Base-by-base conservation (phyloP, 495 filamentous ascomycete species). In the Talaromyces proteolyticus region DNA sequence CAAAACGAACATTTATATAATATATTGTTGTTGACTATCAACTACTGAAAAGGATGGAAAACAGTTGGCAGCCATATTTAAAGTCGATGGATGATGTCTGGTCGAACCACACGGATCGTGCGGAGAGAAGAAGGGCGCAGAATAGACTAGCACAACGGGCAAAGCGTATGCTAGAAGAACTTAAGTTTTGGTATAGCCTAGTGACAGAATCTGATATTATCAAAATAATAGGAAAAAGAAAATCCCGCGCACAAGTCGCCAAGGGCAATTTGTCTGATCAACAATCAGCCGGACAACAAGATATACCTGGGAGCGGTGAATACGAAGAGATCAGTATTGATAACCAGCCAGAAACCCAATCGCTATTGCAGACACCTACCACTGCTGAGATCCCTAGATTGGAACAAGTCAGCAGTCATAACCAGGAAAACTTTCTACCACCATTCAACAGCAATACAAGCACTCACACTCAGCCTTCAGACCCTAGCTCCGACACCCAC, bases 81-180 rank as follows among this genome's bases (percentile, higher is more conserved):
- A 34, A 34, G 29, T 34, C 29, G 29, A 14, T 34, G 8, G 29
- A 95, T 57, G 92, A 97, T 69, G 92, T 96, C 74, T 97, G 92
- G 92, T 96, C 92, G 61, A 92, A 97, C 81, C 95, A 96, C 69
- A 95, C 92, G 37, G 92, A 97, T 64, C 80, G 96, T 39, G 92
- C 92, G 47, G 91, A 96, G 72, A 81, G 92, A 56, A 77, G 92
- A 61, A 77, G 92, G 61, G 96, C 96, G 71, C 92, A 97, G 72
- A 97, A 97, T 70, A 82, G 92, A 42, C 96, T 97, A 69, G 92
- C 92, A 34, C 92, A 97, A 70, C 85, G 92, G 51, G 96, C 96
- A 73, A 96, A 97, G 74, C 91, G 92, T 96, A 78, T 65, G 91
- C 88, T 19, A n/a, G n/a, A n/a, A n/a, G n/a, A n/a, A n/a, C n/a